Evolutionary conservation across 345 rosid species (phyloP).

Genomic region (Eutrema heterophyllum): DNA sequence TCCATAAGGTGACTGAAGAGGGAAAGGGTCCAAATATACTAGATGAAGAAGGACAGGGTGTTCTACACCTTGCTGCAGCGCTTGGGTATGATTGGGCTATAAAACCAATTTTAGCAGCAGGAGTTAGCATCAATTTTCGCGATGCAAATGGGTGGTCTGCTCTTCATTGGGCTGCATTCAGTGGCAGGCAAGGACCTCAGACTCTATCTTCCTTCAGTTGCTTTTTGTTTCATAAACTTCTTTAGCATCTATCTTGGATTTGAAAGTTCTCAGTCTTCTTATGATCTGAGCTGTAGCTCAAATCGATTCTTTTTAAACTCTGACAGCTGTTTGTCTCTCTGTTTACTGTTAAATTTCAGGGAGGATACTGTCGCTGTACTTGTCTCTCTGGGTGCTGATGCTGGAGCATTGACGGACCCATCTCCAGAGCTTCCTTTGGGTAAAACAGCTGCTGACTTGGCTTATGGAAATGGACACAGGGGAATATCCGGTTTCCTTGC

Average conservation of each 20-base stretch:
- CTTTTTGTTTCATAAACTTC: neutral
- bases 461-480: conserved; percentile 80
- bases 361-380: conserved; percentile 77
- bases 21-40: conserved; percentile 70
- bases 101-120: conserved; percentile 60
- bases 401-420: conserved; percentile 72
- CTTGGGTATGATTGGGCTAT: conserved; percentile 93
- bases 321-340: conserved; percentile 1
- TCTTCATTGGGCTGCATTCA: conserved; percentile 92
- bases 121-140: conserved; percentile 82
- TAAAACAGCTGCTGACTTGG: conserved; percentile 85
- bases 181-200: conserved; percentile 65
- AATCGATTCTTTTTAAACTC: neutral
- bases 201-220: conserved; percentile 5
- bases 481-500: conserved; percentile 95
- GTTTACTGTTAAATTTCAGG: conserved; percentile 38
- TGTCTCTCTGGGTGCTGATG: conserved; percentile 62
- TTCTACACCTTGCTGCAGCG: conserved; percentile 73
- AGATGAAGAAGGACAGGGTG: conserved; percentile 79
- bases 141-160: conserved; percentile 94
- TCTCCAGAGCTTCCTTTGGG: conserved; percentile 74
- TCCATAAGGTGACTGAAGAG: conserved; percentile 61
- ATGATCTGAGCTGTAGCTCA: neutral
- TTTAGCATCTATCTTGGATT: neutral
- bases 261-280: neutral